Conservation (phyloP, 495 filamentous ascomycete species). For the Lasiosphaeria hispida region DNA sequence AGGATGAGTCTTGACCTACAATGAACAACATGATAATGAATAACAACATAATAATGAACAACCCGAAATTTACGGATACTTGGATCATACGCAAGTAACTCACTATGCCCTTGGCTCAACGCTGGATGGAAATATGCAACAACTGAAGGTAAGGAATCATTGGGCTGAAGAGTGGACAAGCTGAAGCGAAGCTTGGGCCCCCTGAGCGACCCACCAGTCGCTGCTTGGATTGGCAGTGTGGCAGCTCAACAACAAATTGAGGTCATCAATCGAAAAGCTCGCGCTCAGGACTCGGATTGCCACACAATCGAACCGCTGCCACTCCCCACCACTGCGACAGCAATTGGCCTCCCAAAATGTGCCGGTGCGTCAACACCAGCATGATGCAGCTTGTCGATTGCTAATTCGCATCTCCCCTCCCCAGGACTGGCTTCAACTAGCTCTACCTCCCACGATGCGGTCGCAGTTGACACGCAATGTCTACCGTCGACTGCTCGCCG, state of each 20-base stretch:
- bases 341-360: slow-evolving; percentile 26
- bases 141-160: not conserved
- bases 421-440: slow-evolving; percentile 23
- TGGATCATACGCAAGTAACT: too few relatives aligned
- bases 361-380: slow-evolving; percentile 15
- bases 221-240: slow-evolving; percentile 13
- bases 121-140: not conserved
- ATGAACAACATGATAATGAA: too few relatives aligned
- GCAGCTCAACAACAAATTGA: slow-evolving; percentile 28
- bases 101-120: too few relatives aligned
- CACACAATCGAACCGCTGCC: not conserved
- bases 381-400: not conserved
- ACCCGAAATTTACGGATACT: too few relatives aligned
- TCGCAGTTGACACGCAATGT: slow-evolving; percentile 77
- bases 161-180: not conserved
- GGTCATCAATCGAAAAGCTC: slow-evolving; percentile 21
- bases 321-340: slow-evolving; percentile 15
- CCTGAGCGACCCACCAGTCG: not conserved
- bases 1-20: too few relatives aligned
- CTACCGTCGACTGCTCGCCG: slow-evolving; percentile 66
- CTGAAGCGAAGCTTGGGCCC: not conserved
- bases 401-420: not conserved
- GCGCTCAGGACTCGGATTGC: not conserved
- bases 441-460: slow-evolving; percentile 59
- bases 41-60: too few relatives aligned